A percentile compares a stretch with the other conserved stretches of the same genome.
Evolutionary conservation across 2,329 filamentous ascomycete genomes (phyloP).

Genomic region (Leptoxyphium fumago): DNA sequence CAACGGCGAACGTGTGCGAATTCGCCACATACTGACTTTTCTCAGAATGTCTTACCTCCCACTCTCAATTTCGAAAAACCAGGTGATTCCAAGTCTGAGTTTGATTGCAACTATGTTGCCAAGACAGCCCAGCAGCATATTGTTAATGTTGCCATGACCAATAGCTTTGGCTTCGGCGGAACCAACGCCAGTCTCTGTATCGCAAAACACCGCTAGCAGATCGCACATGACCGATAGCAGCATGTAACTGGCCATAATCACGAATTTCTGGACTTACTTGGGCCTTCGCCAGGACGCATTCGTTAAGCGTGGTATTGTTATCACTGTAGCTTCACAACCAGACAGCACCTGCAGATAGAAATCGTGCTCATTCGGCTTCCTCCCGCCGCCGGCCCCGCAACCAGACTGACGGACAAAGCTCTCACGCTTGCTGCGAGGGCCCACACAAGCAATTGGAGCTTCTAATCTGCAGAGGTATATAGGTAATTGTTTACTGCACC

Average conservation of each 20-base stretch:
- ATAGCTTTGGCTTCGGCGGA: conserved; percentile 95
- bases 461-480: too few relatives aligned
- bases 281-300: too few relatives aligned
- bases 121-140: conserved; percentile 51
- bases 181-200: conserved; percentile 89
- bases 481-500: too few relatives aligned
- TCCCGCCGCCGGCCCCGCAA: not conserved
- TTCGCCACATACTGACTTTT: conserved; percentile 2
- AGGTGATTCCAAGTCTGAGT: conserved; percentile 43
- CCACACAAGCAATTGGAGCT: not conserved
- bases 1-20: not conserved
- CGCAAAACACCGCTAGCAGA: conserved; percentile 25
- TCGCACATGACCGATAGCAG: too few relatives aligned
- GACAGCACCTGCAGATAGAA: too few relatives aligned
- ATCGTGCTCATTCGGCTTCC: not conserved
- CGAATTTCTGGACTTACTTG: too few relatives aligned
- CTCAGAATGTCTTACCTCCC: conserved; percentile 62
- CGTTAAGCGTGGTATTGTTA: too few relatives aligned
- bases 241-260: too few relatives aligned
- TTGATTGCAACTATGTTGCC: conserved; percentile 76
- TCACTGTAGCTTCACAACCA: too few relatives aligned
- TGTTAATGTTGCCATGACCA: conserved; percentile 67
- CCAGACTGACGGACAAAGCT: not conserved
- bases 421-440: not conserved
- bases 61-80: conserved; percentile 67